A percentile compares a stretch with the other conserved stretches of the same genome.
Evolutionary conservation across 2,329 filamentous ascomycete species (phyloP).

Genomic region (Fusarium poae): DNA sequence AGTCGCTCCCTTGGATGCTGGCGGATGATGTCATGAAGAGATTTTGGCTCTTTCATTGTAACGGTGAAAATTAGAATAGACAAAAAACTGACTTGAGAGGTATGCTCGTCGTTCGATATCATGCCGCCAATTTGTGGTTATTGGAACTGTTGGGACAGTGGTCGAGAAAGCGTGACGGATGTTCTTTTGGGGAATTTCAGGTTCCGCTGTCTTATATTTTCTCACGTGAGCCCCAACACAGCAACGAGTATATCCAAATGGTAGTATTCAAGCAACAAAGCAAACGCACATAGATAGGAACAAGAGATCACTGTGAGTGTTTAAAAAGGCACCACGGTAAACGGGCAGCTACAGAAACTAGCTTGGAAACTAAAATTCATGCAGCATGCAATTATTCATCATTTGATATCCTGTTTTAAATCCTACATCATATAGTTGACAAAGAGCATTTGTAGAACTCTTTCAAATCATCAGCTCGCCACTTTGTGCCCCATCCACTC

Average conservation of each 20-base stretch:
- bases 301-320: background rate
- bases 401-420: background rate
- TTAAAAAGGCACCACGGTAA: background rate
- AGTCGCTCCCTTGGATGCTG: conserved; percentile 46
- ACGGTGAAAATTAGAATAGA: fast-evolving
- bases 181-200: background rate
- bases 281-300: background rate
- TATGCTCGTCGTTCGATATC: background rate
- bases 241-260: background rate
- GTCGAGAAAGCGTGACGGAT: background rate
- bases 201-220: conserved; percentile 17
- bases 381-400: background rate
- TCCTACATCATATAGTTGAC: conserved; percentile 15
- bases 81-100: background rate
- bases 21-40: conserved; percentile 41
- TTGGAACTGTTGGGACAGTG: background rate
- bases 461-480: conserved; percentile 65
- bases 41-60: conserved; percentile 14
- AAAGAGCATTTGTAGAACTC: conserved; percentile 55
- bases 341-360: background rate
- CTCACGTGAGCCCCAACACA: conserved; percentile 26
- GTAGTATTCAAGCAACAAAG: background rate
- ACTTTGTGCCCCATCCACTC: conserved; percentile 66
- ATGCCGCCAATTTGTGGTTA: background rate
- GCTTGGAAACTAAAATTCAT: background rate